Conservation (phyloP, 306 rosid species). For the Ochetophila trinervis region DNA sequence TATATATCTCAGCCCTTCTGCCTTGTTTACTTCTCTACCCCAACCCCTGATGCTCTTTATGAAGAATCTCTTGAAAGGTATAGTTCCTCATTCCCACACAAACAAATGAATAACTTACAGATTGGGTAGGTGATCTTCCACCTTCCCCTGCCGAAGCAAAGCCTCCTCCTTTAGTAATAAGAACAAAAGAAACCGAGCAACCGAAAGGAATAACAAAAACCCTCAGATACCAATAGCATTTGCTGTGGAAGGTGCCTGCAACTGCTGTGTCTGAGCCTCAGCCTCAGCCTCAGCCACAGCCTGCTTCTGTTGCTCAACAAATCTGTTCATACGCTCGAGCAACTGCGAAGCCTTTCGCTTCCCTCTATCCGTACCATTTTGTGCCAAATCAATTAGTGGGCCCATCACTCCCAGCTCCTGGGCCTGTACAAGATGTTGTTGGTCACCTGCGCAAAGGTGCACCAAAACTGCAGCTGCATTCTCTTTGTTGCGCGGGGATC, state of each 20-base stretch:
- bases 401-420: constrained; percentile 62
- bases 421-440: constrained; percentile 66
- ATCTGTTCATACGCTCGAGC: constrained; percentile 75
- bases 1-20: constrained; percentile 25
- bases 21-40: constrained; percentile 15
- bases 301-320: constrained; percentile 54
- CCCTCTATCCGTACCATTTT: constrained; percentile 88
- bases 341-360: constrained; percentile 90
- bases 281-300: constrained; percentile 47
- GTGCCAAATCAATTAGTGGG: constrained; percentile 70
- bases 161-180: constrained; percentile 43
- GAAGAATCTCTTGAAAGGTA: constrained; percentile 24
- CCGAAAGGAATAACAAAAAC: constrained; percentile 23
- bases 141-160: constrained; percentile 47
- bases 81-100: constrained; percentile 46
- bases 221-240: constrained; percentile 44
- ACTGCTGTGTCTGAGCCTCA: constrained; percentile 45
- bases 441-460: constrained; percentile 85
- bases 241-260: constrained; percentile 34
- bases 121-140: constrained; percentile 83
- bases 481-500: constrained; percentile 94
- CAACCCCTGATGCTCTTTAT: constrained; percentile 16
- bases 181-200: constrained; percentile 38
- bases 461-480: constrained; percentile 93
- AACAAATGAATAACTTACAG: constrained; percentile 61